A percentile compares a stretch with the other conserved stretches of the same genome.
Conservation (phyloP, 2,329 filamentous ascomycete species). For the Colletotrichum aenigma region DNA sequence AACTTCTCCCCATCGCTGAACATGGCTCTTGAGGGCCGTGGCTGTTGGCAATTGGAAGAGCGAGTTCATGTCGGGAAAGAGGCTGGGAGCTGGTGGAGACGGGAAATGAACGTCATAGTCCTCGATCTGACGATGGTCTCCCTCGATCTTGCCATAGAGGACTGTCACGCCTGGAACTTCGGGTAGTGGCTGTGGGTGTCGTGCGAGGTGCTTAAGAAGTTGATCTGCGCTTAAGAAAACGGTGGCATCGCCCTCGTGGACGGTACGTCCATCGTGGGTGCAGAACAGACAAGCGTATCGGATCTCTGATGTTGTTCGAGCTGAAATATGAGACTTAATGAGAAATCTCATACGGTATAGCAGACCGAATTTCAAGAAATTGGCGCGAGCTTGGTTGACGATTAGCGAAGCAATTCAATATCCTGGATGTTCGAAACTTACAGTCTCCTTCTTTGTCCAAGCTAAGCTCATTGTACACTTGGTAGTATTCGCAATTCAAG, state of each 20-base stretch:
- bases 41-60: conserved; percentile 33
- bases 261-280: conserved; percentile 33
- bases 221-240: conserved; percentile 41
- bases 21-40: conserved; percentile 36
- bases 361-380: conserved; percentile 35
- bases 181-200: conserved; percentile 44
- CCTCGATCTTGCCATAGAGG: conserved; percentile 32
- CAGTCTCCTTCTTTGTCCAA: conserved; percentile 33
- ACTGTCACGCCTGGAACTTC: conserved; percentile 39
- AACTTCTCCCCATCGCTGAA: conserved; percentile 36
- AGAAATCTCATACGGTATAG: conserved; percentile 44
- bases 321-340: conserved; percentile 46
- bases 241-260: conserved; percentile 44
- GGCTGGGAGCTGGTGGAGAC: conserved; percentile 26
- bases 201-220: conserved; percentile 41
- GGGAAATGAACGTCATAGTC: conserved; percentile 43
- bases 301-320: conserved; percentile 31
- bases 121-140: conserved; percentile 23
- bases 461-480: conserved; percentile 31
- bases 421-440: background rate
- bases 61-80: conserved; percentile 28
- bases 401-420: background rate
- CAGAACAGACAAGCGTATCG: conserved; percentile 48
- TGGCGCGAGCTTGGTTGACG: conserved; percentile 33
- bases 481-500: conserved; percentile 28